These are phyloP conservation scores for Cladosporium sp. DNA, from an alignment of 2,329 filamentous ascomycete genomes.

Conservation along the genomic window DNA sequence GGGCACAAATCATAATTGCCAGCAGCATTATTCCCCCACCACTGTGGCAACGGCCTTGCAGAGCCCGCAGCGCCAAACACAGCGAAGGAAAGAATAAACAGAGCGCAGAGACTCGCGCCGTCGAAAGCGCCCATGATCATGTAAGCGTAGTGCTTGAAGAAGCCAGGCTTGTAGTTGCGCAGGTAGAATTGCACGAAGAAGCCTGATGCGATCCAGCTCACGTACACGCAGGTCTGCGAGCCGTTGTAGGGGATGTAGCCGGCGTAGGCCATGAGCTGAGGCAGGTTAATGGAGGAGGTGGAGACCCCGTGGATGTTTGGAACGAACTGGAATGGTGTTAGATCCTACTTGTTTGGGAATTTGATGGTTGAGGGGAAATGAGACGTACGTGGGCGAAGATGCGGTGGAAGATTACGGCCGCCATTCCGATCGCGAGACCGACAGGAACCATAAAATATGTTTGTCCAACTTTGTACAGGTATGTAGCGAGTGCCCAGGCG, in stretches of 20 bases:
- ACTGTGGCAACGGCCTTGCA: slow-evolving; percentile 45
- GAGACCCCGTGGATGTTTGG: slow-evolving; percentile 40
- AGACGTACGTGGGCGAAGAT: slow-evolving; percentile 38
- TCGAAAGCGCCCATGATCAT: slow-evolving; percentile 38
- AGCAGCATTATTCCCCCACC: slow-evolving; percentile 53
- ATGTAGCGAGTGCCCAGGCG: slow-evolving; percentile 47
- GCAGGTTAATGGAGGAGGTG: slow-evolving; percentile 45
- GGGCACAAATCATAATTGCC: slow-evolving; percentile 51
- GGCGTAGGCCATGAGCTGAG: slow-evolving; percentile 53
- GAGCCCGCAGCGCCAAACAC: slow-evolving; percentile 44
- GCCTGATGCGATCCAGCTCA: slow-evolving; percentile 40
- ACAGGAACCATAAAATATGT: slow-evolving; percentile 27
- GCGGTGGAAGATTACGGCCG: slow-evolving; percentile 40
- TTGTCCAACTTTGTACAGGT: slow-evolving; percentile 48
- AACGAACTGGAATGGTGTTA: slow-evolving; percentile 35
- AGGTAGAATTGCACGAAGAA: slow-evolving; percentile 52
- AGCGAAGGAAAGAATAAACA: slow-evolving; percentile 54
- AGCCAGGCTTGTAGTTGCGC: slow-evolving; percentile 48
- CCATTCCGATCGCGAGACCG: slow-evolving; percentile 48
- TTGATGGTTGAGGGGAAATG: neutral
- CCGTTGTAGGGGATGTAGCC: slow-evolving; percentile 54
- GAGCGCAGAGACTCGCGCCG: slow-evolving; percentile 45
- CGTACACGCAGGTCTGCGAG: slow-evolving; percentile 53
- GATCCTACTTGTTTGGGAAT: neutral
- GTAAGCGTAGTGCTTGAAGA: slow-evolving; percentile 54